Conservation (phyloP, 257 asterid genomes). For the Fraxinus excelsior region DNA sequence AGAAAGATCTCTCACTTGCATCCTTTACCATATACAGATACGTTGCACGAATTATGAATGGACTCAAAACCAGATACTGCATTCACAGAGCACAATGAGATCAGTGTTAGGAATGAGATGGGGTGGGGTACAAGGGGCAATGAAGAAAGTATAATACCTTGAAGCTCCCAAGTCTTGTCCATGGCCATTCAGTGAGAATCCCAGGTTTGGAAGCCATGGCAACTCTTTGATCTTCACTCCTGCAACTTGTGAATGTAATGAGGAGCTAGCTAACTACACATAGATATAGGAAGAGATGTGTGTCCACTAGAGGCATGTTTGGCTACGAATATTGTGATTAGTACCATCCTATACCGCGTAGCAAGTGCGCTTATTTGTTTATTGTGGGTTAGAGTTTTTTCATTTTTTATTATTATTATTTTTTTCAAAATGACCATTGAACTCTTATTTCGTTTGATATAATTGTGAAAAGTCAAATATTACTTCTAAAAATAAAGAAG, state of each 20-base stretch:
- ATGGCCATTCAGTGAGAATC: conserved; percentile 84
- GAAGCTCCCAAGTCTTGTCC: conserved; percentile 71
- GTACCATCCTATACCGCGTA: no score
- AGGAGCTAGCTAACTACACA: neutral
- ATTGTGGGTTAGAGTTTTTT: no score
- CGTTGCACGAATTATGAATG: neutral
- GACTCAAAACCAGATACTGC: conserved; percentile 16
- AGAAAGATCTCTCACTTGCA: conserved; percentile 17
- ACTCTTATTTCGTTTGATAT: no score
- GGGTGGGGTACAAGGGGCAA: neutral
- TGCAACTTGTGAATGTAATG: neutral
- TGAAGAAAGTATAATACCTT: conserved; percentile 41
- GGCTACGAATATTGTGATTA: neutral
- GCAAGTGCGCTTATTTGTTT: no score
- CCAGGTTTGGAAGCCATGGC: conserved; percentile 83
- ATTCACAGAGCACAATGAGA: neutral
- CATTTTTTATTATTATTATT: no score
- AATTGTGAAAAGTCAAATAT: no score
- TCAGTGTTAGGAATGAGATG: neutral
- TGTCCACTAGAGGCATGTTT: neutral
- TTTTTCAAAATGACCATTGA: no score
- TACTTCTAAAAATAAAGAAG: no score
- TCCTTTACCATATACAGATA: conserved; percentile 8
- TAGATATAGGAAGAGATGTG: neutral
- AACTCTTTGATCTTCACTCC: neutral